Evolutionary conservation across 1,284 basidiomycete genomes (phyloP).

Genomic region (Cryptococcus sp.): DNA sequence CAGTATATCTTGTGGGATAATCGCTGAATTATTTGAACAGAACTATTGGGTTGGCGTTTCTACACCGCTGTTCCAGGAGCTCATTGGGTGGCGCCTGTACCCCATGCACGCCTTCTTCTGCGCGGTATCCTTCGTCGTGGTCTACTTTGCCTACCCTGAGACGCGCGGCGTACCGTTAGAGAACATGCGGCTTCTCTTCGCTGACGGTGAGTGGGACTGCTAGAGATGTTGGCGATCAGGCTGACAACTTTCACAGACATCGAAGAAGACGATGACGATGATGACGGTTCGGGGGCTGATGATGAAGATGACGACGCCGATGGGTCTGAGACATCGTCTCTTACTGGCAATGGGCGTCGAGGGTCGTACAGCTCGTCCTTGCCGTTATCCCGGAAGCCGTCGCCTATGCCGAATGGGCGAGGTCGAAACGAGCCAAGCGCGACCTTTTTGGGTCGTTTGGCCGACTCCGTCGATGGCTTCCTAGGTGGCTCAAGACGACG

Average conservation of each 20-base stretch:
- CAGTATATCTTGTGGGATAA: not conserved
- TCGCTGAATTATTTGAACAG: slow-evolving; percentile 12
- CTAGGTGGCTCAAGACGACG: slow-evolving; percentile 54
- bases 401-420: slow-evolving; percentile 24
- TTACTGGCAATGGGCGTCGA: slow-evolving; percentile 50
- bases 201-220: slow-evolving; percentile 31
- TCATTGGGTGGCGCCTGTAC: slow-evolving; percentile 89
- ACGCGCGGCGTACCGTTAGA: slow-evolving; percentile 59
- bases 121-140: slow-evolving; percentile 76
- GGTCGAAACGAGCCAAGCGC: slow-evolving; percentile 46
- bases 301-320: slow-evolving; percentile 53
- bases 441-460: slow-evolving; percentile 34
- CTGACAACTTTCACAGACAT: slow-evolving; percentile 21
- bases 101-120: slow-evolving; percentile 97
- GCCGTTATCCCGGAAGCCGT: slow-evolving; percentile 37
- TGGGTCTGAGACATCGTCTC: slow-evolving; percentile 64
- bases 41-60: slow-evolving; percentile 72
- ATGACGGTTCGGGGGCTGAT: slow-evolving; percentile 39
- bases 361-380: slow-evolving; percentile 38
- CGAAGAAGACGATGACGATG: slow-evolving; percentile 40
- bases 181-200: slow-evolving; percentile 57
- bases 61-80: slow-evolving; percentile 85
- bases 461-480: slow-evolving; percentile 60
- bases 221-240: slow-evolving; percentile 14
- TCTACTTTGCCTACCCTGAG: slow-evolving; percentile 57